phyloP scores from a whole-genome alignment of 371 early-diverging fungal genomes.

The Ordospora pajunii region DNA sequence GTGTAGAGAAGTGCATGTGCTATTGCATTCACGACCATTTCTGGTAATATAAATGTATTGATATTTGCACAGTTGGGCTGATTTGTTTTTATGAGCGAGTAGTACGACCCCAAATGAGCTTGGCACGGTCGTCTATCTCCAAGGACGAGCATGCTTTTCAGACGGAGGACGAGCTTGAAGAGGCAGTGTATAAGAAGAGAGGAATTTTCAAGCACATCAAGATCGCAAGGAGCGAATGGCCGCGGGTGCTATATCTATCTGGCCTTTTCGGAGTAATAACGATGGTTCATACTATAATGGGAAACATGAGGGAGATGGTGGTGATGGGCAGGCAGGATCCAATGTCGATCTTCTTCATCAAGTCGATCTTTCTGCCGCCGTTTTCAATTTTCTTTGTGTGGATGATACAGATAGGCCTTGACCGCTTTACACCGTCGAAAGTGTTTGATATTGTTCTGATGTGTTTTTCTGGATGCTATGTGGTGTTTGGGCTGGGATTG shows the following conservation, averaged over 20 bases:
- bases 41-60: too few species aligned
- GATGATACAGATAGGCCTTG: slow-evolving; percentile 44
- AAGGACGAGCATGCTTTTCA: neutral
- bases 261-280: slow-evolving; percentile 46
- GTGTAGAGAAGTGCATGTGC: too few species aligned
- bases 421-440: slow-evolving; percentile 18
- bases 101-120: neutral
- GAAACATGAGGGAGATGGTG: slow-evolving; percentile 52
- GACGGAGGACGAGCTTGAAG: slow-evolving; percentile 6
- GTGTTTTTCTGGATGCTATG: slow-evolving; percentile 41
- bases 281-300: slow-evolving; percentile 46
- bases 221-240: slow-evolving; percentile 43
- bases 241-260: slow-evolving; percentile 44
- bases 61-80: too few species aligned
- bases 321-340: slow-evolving; percentile 52
- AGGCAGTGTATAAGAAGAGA: neutral
- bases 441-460: slow-evolving; percentile 44
- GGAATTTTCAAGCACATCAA: slow-evolving; percentile 11
- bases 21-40: too few species aligned
- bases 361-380: slow-evolving; percentile 50
- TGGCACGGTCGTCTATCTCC: neutral
- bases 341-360: slow-evolving; percentile 53
- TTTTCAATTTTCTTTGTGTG: slow-evolving; percentile 35
- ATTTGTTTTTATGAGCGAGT: neutral
- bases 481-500: slow-evolving; percentile 35